Percentiles rank a stretch among this genome's conserved stretches.
phyloP scores from a whole-genome alignment of 176 grass and related monocot genomes.

The Echinochloa phyllopogon region DNA sequence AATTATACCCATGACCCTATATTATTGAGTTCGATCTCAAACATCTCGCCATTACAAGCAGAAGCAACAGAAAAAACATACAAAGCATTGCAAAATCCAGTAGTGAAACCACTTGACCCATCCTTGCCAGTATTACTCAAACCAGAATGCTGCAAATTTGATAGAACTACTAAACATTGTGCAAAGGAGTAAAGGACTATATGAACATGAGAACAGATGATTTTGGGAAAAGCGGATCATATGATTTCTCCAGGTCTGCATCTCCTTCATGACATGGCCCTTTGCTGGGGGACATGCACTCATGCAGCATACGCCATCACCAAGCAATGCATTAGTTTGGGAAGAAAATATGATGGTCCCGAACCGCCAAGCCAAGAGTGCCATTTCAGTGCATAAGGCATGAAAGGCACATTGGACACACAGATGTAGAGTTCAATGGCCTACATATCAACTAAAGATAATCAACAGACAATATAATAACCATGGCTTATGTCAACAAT shows the following conservation, averaged over 20 bases:
- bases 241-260: neutral
- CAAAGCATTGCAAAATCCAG: neutral
- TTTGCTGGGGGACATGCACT: neutral
- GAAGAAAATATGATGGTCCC: neutral
- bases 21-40: neutral
- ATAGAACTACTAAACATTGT: neutral
- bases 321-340: constrained; percentile 7
- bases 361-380: neutral
- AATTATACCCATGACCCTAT: constrained; percentile 4
- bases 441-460: neutral
- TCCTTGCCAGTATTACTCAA: constrained; percentile 31
- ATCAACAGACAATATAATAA: neutral
- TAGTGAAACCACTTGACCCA: neutral
- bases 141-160: neutral
- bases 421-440: neutral
- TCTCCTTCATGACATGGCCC: constrained; percentile 8
- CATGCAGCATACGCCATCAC: neutral
- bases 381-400: constrained; percentile 24
- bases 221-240: neutral
- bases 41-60: neutral
- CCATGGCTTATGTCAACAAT: neutral
- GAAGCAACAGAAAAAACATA: neutral
- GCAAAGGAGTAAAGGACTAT: neutral
- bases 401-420: neutral
- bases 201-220: neutral